phyloP scores from a whole-genome alignment of 768 basidiomycete genomes.

The Termitomyces sp. region DNA sequence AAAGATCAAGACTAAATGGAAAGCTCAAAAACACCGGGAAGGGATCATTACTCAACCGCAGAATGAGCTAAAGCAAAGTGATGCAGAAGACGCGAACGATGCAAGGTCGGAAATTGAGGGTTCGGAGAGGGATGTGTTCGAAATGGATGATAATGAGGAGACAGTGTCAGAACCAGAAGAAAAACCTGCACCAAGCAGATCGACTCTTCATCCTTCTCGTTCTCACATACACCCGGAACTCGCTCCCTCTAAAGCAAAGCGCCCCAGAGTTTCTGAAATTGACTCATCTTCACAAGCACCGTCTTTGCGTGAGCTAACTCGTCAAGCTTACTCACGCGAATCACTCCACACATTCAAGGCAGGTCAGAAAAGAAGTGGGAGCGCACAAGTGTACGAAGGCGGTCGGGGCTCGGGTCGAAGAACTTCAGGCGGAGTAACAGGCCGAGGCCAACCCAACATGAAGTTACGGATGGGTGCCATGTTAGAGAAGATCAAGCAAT shows the following conservation, averaged over 20 bases:
- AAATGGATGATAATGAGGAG: constrained; percentile 8
- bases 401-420: constrained; percentile 17
- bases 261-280: constrained; percentile 14
- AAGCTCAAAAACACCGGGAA: constrained; percentile 55
- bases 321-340: constrained; percentile 55
- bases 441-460: constrained; percentile 61
- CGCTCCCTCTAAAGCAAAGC: constrained; percentile 15
- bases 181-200: constrained; percentile 10
- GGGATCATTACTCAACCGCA: constrained; percentile 21
- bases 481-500: constrained; percentile 80
- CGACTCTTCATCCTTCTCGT: constrained; percentile 20
- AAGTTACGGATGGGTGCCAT: constrained; percentile 81
- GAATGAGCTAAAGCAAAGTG: constrained; percentile 3
- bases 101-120: constrained; percentile 15
- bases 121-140: constrained; percentile 9
- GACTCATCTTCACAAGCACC: constrained; percentile 13
- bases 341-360: constrained; percentile 57
- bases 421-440: constrained; percentile 25
- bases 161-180: constrained; percentile 13
- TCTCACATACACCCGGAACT: constrained; percentile 22
- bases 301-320: constrained; percentile 56
- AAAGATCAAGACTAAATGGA: constrained; percentile 80
- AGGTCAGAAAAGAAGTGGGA: constrained; percentile 30
- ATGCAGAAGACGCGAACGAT: constrained; percentile 10
- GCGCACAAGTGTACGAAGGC: constrained; percentile 13